Conservation (phyloP, 331 rosid genomes). For the Prunus yedoensis region DNA sequence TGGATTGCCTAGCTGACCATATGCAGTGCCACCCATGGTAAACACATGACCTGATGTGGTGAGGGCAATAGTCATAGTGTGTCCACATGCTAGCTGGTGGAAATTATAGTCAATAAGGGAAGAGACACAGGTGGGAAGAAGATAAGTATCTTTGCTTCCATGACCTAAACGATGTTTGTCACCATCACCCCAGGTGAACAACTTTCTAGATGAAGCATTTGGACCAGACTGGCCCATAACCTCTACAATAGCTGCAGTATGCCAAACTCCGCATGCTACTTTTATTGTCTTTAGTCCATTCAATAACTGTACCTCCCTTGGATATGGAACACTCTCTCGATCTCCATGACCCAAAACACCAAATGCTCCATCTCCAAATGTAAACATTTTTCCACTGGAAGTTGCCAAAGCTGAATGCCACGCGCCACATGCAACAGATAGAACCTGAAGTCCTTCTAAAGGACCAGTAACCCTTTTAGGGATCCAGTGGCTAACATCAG, state of each 20-base stretch:
- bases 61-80: conserved; percentile 77
- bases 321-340: conserved; percentile 57
- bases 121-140: conserved; percentile 80
- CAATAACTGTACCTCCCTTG: conserved; percentile 72
- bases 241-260: conserved; percentile 93
- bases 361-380: conserved; percentile 90
- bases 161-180: conserved; percentile 89
- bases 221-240: conserved; percentile 49
- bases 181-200: conserved; percentile 98
- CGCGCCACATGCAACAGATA: conserved; percentile 84
- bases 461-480: conserved; percentile 70
- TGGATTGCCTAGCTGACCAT: conserved; percentile 93
- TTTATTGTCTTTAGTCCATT: conserved; percentile 66
- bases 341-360: conserved; percentile 97
- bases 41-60: conserved; percentile 92
- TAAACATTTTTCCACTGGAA: conserved; percentile 66
- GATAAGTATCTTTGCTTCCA: conserved; percentile 70
- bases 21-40: conserved; percentile 66
- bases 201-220: conserved; percentile 50
- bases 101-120: conserved; percentile 79
- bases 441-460: conserved; percentile 81
- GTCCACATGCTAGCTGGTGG: conserved; percentile 84
- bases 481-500: conserved; percentile 69
- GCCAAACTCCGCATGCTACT: conserved; percentile 98
- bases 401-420: conserved; percentile 94